Evolutionary conservation across 495 filamentous ascomycete species (phyloP), one percentile per base, ranked within the genome.

Genomic region (Poronia punctata): DNA sequence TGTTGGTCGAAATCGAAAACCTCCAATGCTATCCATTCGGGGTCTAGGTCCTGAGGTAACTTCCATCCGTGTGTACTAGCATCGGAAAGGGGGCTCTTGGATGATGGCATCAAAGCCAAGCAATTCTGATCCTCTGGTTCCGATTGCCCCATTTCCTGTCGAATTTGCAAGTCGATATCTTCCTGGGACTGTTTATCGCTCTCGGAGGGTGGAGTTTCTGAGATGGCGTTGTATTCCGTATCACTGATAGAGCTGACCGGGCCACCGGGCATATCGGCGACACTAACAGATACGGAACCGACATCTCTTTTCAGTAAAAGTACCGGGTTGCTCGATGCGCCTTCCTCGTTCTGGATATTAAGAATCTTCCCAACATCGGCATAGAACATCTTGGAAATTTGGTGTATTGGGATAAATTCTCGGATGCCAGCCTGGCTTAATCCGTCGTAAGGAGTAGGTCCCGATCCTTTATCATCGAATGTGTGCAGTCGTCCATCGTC

Each of bases 321-420:
- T 0, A 97, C 79, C 0, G 93, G 89, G 45, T 81, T 93, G 50
- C 86, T 93, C 4, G 79, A 78, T 48, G 87, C 84, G 6, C 74
- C 71, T 4, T 79, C 79, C 21, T 86, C 78, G 25, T 73, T 77
- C 23, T 79, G 82, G 42, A 97, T 95, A 42, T 93, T 94, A 23
- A 99, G 74, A 12, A 99, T 89, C 55, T 84, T 85, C 17, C 93
- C 89, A 3, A 92, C 95, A 49, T 96, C 87, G 10, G 92, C 90
- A 50, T 97, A 99, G 61, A 99, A 97, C 17, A 99, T 92, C 51
- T 93, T 97, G 16, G 87, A 86, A 7, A 97, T 78, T 52, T 97
- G 82, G 56, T 93, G 82, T 22, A 99, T 81, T 0, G 93, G 92
- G 5, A 99, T 69, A 19, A 79, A 71, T 49, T 94, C 85, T 21